Conservation (phyloP, 2,329 filamentous ascomycete species). For the Aureobasidium sp. region DNA sequence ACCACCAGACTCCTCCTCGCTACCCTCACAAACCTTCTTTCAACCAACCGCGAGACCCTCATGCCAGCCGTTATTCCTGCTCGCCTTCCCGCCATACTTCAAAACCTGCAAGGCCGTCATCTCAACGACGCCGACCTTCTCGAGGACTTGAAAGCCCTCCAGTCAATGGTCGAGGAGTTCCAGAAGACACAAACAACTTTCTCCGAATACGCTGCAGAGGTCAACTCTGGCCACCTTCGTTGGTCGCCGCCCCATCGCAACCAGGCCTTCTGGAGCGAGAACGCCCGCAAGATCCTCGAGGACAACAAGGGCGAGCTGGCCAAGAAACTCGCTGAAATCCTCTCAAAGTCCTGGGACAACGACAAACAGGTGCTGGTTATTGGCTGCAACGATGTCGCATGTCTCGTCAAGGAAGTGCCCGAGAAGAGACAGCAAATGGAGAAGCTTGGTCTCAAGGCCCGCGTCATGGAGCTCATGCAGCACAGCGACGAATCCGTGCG, state of each 20-base stretch:
- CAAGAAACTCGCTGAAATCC: slow-evolving; percentile 76
- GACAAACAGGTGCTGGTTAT: slow-evolving; percentile 83
- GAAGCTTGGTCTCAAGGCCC: slow-evolving; percentile 73
- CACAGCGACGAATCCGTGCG: slow-evolving; percentile 81
- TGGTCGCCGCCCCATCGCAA: slow-evolving; percentile 91
- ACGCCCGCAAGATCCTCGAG: slow-evolving; percentile 79
- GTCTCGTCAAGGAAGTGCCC: slow-evolving; percentile 79
- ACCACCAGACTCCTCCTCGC: slow-evolving; percentile 86
- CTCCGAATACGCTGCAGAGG: slow-evolving; percentile 68
- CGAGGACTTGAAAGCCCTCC: slow-evolving; percentile 42
- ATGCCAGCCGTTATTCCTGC: slow-evolving; percentile 83
- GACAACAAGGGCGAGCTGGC: slow-evolving; percentile 72
- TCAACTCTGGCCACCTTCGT: slow-evolving; percentile 77
- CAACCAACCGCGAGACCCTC: slow-evolving; percentile 57
- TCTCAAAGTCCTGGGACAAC: slow-evolving; percentile 75
- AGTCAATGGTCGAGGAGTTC: slow-evolving; percentile 74
- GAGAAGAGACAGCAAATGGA: slow-evolving; percentile 76
- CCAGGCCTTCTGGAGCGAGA: slow-evolving; percentile 83
- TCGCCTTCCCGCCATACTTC: slow-evolving; percentile 61
- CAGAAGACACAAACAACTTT: slow-evolving; percentile 62
- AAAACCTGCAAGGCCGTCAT: slow-evolving; percentile 49
- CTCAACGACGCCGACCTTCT: slow-evolving; percentile 47
- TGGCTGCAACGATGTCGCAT: slow-evolving; percentile 88
- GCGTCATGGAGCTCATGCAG: slow-evolving; percentile 90
- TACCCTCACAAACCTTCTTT: slow-evolving; percentile 82